Evolutionary conservation across 2,329 filamentous ascomycete genomes (phyloP).

Genomic region (Nemania serpens): DNA sequence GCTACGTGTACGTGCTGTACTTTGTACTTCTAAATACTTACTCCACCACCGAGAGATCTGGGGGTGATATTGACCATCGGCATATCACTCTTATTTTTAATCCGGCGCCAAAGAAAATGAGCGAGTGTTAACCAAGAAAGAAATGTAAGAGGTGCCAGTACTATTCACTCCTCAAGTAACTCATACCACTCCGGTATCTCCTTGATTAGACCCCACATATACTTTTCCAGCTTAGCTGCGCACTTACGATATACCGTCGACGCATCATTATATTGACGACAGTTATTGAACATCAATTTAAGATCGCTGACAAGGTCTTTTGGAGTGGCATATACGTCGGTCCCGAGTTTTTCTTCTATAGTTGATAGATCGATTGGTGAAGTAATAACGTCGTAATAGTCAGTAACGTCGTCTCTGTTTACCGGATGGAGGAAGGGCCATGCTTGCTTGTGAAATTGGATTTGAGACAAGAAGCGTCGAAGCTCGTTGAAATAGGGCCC

Average conservation of each 20-base stretch:
- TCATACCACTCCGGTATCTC: constrained; percentile 96
- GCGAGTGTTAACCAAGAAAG: too few species aligned
- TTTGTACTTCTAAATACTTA: too few species aligned
- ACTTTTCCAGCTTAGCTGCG: constrained; percentile 90
- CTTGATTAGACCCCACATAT: constrained; percentile 92
- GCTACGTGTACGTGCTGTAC: too few species aligned
- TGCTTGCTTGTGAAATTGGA: constrained; percentile 89
- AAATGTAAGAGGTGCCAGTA: too few species aligned
- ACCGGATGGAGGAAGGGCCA: constrained; percentile 97
- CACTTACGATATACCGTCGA: constrained; percentile 93
- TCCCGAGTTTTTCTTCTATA: constrained; percentile 94
- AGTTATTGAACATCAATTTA: constrained; percentile 90
- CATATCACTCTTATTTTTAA: too few species aligned
- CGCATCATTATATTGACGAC: constrained; percentile 94
- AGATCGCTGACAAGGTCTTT: constrained; percentile 93
- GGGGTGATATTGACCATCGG: too few species aligned
- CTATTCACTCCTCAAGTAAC: too few species aligned
- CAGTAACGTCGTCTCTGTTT: constrained; percentile 93
- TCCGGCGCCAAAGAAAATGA: too few species aligned
- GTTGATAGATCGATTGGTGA: constrained; percentile 96
- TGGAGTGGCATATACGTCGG: constrained; percentile 86
- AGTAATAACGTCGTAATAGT: constrained; percentile 98
- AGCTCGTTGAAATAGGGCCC: constrained; percentile 96
- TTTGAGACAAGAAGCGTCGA: constrained; percentile 87
- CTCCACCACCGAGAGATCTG: too few species aligned